Base-by-base conservation (phyloP, 305 asterid species). In the Fraxinus velutina region DNA sequence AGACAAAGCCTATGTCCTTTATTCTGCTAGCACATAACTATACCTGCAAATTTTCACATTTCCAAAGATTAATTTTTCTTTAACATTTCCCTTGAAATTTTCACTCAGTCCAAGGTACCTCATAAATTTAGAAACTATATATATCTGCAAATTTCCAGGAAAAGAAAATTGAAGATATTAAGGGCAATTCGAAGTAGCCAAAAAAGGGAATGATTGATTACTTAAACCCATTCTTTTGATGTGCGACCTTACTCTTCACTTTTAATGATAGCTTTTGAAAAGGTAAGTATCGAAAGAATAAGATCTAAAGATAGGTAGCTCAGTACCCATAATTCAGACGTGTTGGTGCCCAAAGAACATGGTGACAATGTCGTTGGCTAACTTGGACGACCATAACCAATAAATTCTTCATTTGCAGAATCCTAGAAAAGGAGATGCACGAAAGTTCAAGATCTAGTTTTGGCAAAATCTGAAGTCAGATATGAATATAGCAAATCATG, bases 351-450 rank as follows among this genome's bases (percentile, higher is more conserved):
- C 44, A 76, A 76, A 68, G 79, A 80, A 71, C 81, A 44, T 12
- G 64, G 76, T 27, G 24, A 50, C 15, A 22, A 60, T 36, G 52
- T 39, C 1, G 81, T n/a, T 42, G 15, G 42, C 82, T 71, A 44
- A 50, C 77, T 82, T 79, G 72, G n/a, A 22, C 77, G 10, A 74
- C 71, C 80, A 15, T 81, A 47, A 13, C 44, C 78, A 75, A 57
- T 52, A 79, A 62, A 77, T 64, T 29, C 83, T 52, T 60, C 81
- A 72, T 9, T 80, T 62, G 77, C 83, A 77, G 84, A 33, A 27
- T 29, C 84, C 87, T 84, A 86, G 24, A 76, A 84, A 30, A 60
- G 66, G 81, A 84, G 76, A 50, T 13, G 27, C 55, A 17, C 33
- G 2, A 30, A 57, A 21, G 80, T 70, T 42, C 73, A 19, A 79